phyloP scores from a whole-genome alignment of 2,329 filamentous ascomycete genomes.

The Epichloe gansuensis region DNA sequence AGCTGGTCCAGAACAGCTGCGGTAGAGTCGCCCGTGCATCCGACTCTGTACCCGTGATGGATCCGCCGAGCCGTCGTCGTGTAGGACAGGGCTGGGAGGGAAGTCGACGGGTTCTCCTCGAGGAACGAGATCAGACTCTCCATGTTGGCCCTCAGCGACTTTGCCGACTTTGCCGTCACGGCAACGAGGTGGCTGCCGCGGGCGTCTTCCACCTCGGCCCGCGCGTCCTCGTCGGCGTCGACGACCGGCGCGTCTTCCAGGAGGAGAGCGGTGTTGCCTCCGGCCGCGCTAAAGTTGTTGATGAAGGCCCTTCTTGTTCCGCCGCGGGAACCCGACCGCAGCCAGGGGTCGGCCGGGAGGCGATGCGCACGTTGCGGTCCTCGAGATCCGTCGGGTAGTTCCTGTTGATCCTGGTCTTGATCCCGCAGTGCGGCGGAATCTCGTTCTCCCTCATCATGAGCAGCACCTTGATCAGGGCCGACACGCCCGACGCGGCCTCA shows the following conservation, averaged over 20 bases:
- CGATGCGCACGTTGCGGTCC: slow-evolving; percentile 45
- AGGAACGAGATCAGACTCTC: slow-evolving; percentile 43
- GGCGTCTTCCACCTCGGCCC: slow-evolving; percentile 3
- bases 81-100: slow-evolving; percentile 49
- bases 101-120: slow-evolving; percentile 34
- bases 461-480: slow-evolving; percentile 52
- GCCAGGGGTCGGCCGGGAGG: slow-evolving; percentile 39
- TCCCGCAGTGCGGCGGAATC: slow-evolving; percentile 56
- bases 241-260: slow-evolving; percentile 47
- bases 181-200: slow-evolving; percentile 46
- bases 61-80: slow-evolving; percentile 54
- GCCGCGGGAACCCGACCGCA: slow-evolving; percentile 15
- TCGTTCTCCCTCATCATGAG: slow-evolving; percentile 50
- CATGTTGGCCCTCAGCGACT: slow-evolving; percentile 46
- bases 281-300: slow-evolving; percentile 62
- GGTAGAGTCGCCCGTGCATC: slow-evolving; percentile 25
- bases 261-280: slow-evolving; percentile 57
- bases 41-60: slow-evolving; percentile 45
- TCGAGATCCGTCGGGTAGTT: slow-evolving; percentile 45
- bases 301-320: slow-evolving; percentile 36
- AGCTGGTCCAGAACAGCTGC: neutral
- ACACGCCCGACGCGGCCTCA: slow-evolving; percentile 49
- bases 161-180: slow-evolving; percentile 43
- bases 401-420: slow-evolving; percentile 52
- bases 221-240: slow-evolving; percentile 26